Percentiles rank a stretch among this genome's conserved stretches.
Conservation (phyloP, 1,284 basidiomycete species). For the Ustilago trichophora region DNA sequence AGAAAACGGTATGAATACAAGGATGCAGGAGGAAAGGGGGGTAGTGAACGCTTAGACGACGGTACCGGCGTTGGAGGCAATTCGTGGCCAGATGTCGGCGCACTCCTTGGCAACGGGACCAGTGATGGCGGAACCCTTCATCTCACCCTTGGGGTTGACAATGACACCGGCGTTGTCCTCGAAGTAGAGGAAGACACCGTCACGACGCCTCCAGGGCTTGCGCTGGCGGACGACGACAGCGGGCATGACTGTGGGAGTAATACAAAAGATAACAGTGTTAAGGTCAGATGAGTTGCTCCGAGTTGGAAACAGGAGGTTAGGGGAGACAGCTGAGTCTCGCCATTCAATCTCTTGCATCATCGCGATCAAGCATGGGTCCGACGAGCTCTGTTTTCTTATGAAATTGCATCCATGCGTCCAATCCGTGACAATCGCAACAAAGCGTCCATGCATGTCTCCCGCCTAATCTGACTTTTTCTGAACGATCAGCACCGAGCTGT, state of each 20-base stretch:
- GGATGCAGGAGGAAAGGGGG: conserved; percentile 3
- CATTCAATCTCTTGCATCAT: conserved; percentile 1
- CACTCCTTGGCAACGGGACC: conserved; percentile 98
- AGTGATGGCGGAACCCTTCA: conserved; percentile 95
- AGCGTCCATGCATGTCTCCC: too few relatives aligned
- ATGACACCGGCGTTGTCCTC: conserved; percentile 73
- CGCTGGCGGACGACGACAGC: conserved; percentile 96
- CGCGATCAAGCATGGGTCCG: too few relatives aligned
- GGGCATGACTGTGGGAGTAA: conserved; percentile 81
- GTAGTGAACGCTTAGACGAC: conserved; percentile 82
- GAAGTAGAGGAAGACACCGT: conserved; percentile 99
- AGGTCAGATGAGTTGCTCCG: too few relatives aligned
- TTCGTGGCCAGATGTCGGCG: conserved; percentile 99
- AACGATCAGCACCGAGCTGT: too few relatives aligned
- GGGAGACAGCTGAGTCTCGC: background rate
- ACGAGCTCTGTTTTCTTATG: too few relatives aligned
- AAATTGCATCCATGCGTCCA: too few relatives aligned
- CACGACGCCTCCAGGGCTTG: conserved; percentile 96
- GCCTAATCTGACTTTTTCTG: too few relatives aligned
- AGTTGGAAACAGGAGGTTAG: too few relatives aligned
- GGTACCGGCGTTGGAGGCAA: conserved; percentile 92
- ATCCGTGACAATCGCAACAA: too few relatives aligned
- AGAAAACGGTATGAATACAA: conserved; percentile 48
- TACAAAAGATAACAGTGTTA: background rate
- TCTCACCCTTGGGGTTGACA: conserved; percentile 96